Evolutionary conservation across 331 rosid species (phyloP), one percentile per base, ranked within the genome.

Genomic region (Pyrus hybrid): DNA sequence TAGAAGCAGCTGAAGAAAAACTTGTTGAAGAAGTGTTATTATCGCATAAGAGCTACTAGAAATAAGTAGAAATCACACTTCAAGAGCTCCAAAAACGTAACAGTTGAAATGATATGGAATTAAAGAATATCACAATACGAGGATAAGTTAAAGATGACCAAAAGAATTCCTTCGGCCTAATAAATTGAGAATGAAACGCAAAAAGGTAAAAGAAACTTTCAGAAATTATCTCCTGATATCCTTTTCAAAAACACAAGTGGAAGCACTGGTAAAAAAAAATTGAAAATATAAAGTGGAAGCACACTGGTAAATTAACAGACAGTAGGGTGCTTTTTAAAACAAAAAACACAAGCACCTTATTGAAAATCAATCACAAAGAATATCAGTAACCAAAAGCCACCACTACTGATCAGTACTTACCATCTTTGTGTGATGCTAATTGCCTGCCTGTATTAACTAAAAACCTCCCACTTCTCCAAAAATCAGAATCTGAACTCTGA

Each of bases 401-500:
- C 37, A 75, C 41, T 29, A 23, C 82, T 62, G 17, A 63, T 13
- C 58, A 21, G 77, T 60, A 53, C 97, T 83, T 81, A 93, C 98
- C 98, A 78, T 93, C 93, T 80, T 88, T 91, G 79, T 89, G 86
- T 16, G 88, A 89, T 75, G 85, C 98, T 71, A 93, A 76, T 81
- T 86, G 97, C 77, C 86, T 85, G 74, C 96, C 96, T 26, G 85
- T 72, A 69, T 86, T 80, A 67, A 89, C 93, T 74, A 91, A 74
- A 87, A 93, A 89, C 85, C 98, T 89, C 80, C 97, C 96, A 83
- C 74, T 88, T 80, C 96, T 88, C 98, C 98, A 93, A 79, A 93
- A 89, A 67, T 88, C 87, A 77, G 83, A 77, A 73, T 86, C 88
- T 56, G 93, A 69, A 76, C 79, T 79, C 41, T 84, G 90, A 85